Percentiles rank a stretch among this genome's conserved stretches.
Conservation (phyloP, 208 protist species). For the Leishmania aethiopica region DNA sequence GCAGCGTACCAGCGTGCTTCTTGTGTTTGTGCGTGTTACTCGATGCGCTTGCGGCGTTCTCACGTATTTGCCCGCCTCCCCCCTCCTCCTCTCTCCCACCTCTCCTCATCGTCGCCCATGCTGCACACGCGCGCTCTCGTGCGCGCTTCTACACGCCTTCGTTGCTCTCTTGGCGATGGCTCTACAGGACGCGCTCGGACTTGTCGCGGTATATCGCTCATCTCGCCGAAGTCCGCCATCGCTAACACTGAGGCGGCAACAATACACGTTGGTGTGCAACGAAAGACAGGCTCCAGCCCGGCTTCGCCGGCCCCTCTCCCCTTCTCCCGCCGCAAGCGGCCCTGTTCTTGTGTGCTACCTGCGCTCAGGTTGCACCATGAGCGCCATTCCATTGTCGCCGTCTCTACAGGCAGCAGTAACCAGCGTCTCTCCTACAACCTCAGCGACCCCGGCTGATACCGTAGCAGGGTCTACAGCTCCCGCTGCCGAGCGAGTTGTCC, state of each 20-base stretch:
- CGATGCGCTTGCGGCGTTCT: background rate
- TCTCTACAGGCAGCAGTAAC: background rate
- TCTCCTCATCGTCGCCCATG: background rate
- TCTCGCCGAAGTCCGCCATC: background rate
- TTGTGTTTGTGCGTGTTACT: background rate
- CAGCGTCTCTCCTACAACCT: background rate
- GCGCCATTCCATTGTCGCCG: background rate
- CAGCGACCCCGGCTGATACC: background rate
- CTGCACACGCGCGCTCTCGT: background rate
- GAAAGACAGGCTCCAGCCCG: background rate
- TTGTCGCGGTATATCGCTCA: background rate
- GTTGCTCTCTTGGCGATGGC: background rate
- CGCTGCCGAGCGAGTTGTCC: background rate
- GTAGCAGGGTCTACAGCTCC: background rate
- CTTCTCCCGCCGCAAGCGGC: no score
- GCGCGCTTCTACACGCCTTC: background rate
- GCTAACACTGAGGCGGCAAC: background rate
- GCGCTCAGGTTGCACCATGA: background rate
- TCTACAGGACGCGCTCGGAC: background rate
- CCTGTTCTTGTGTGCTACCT: background rate
- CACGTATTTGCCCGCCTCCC: background rate
- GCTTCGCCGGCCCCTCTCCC: background rate
- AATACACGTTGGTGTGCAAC: background rate
- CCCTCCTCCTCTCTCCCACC: background rate
- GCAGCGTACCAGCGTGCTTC: background rate